Base-by-base conservation (phyloP, 2,329 filamentous ascomycete genomes). In the Periconia digitata region DNA sequence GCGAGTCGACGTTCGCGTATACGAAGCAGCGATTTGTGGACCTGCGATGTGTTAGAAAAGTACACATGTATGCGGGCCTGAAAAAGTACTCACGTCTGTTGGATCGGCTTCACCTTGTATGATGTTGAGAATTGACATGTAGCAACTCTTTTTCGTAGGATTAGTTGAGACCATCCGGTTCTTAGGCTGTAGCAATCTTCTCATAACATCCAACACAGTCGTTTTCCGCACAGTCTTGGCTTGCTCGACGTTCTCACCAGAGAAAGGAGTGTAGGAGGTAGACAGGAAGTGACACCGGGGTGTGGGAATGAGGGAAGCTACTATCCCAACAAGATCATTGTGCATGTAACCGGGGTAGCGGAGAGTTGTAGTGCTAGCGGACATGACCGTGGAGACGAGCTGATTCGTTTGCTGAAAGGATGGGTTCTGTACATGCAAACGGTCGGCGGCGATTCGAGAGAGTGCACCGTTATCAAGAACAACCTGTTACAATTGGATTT, bases 271-370 rank as follows among this genome's bases (percentile, higher is more conserved):
- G 76, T 99, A 99, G 37, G 92, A 90, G 5, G 94, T 99, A 85
- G 96, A 95, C 50, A 99, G 80, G 82, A 99, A 99, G 76, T 99
- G 95, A 69, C 92, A 96, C 60, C 94, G 86, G 8, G 94, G 95
- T 0, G 92, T 99, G 1, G 94, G 94, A 53, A 99, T 97, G 36
- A 99, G 81, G 17, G 91, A 95, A 20, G 95, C 94, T 49, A 99
- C 82, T 62, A 99, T 97, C 72, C 92, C 94, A 66, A 96, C 92
- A 15, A 99, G 86, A 69, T 99, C 94, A 72, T 99, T 99, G 79
- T 99, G 94, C 94, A 99, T 99, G 75, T 99, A 99, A 34, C 94
- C 94, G 1, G 94, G 94, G 71, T 99, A 99, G 67, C 94, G 84
- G 43, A 99, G 84, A 2, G 95, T 96, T 8, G 92, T 97, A 3